Evolutionary conservation across 345 rosid genomes (phyloP).

Genomic region (Salix brachista): DNA sequence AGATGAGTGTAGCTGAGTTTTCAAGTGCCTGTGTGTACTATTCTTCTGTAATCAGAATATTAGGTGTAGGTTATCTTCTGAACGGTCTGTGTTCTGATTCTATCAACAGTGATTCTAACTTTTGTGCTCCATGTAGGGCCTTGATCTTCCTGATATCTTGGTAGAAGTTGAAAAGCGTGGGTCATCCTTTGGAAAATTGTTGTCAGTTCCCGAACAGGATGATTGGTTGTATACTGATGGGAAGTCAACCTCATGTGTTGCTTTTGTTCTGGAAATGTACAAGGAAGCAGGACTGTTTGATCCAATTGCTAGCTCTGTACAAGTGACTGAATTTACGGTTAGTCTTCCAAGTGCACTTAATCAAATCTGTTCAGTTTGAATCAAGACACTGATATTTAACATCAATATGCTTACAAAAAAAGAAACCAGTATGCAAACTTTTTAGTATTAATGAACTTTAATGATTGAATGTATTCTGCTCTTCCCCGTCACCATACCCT

Average conservation of each 20-base stretch:
- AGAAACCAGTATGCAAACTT: background rate
- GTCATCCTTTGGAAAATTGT: conserved; percentile 73
- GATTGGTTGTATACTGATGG: conserved; percentile 92
- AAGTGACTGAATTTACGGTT: conserved; percentile 97
- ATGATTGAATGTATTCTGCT: background rate
- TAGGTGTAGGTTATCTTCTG: conserved; percentile 4
- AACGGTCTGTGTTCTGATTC: background rate
- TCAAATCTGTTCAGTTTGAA: background rate
- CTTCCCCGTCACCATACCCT: background rate
- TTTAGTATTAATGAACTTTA: background rate
- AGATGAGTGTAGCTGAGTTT: background rate
- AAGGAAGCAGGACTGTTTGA: conserved; percentile 91
- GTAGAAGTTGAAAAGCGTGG: conserved; percentile 88
- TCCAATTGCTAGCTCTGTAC: conserved; percentile 58
- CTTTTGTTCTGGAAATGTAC: conserved; percentile 88
- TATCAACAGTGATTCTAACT: background rate
- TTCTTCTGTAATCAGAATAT: background rate
- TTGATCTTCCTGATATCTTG: conserved; percentile 72
- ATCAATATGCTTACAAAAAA: background rate
- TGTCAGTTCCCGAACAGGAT: conserved; percentile 94
- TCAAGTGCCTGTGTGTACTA: background rate
- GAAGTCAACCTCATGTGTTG: conserved; percentile 87
- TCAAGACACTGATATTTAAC: background rate
- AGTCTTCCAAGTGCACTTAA: conserved; percentile 16
- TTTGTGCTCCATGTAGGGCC: conserved; percentile 46